Evolutionary conservation across 2,329 filamentous ascomycete species (phyloP).

Genomic region (Fusarium veterinarium): DNA sequence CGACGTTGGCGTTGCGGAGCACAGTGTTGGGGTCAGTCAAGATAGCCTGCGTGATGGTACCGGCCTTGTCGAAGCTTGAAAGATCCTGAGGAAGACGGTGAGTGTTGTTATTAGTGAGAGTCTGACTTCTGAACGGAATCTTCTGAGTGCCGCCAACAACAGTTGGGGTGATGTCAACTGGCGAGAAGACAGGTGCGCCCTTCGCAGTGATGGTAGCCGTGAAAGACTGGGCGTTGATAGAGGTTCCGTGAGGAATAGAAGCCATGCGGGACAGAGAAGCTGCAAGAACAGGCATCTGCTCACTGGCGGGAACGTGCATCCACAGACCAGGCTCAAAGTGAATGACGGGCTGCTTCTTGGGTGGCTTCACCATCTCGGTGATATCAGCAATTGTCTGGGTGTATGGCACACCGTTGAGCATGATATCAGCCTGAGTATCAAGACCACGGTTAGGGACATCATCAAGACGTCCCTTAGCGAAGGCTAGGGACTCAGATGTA

Average conservation of each 20-base stretch:
- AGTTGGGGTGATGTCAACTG: constrained; percentile 46
- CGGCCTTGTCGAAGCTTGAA: constrained; percentile 40
- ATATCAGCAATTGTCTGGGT: constrained; percentile 51
- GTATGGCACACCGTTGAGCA: constrained; percentile 52
- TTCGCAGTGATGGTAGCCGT: constrained; percentile 25
- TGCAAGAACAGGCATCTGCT: constrained; percentile 29
- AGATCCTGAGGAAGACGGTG: constrained; percentile 48
- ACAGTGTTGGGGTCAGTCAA: constrained; percentile 47
- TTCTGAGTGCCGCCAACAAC: neutral
- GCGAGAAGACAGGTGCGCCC: constrained; percentile 33
- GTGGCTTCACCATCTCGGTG: constrained; percentile 39
- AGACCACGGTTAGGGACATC: constrained; percentile 54
- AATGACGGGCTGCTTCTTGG: constrained; percentile 46
- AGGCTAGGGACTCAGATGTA: constrained; percentile 50
- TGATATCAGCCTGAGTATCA: constrained; percentile 48
- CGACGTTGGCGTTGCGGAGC: constrained; percentile 44
- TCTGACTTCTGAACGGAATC: constrained; percentile 17
- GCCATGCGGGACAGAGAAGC: constrained; percentile 52
- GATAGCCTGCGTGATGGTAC: constrained; percentile 50
- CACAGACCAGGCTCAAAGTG: constrained; percentile 57
- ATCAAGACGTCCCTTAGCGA: constrained; percentile 46
- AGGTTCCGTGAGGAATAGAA: constrained; percentile 57
- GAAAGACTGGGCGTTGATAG: constrained; percentile 55
- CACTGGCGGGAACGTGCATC: constrained; percentile 51
- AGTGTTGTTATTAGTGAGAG: constrained; percentile 6